phyloP scores from a whole-genome alignment of 441 rosid genomes.

The Euphorbia corollata region DNA sequence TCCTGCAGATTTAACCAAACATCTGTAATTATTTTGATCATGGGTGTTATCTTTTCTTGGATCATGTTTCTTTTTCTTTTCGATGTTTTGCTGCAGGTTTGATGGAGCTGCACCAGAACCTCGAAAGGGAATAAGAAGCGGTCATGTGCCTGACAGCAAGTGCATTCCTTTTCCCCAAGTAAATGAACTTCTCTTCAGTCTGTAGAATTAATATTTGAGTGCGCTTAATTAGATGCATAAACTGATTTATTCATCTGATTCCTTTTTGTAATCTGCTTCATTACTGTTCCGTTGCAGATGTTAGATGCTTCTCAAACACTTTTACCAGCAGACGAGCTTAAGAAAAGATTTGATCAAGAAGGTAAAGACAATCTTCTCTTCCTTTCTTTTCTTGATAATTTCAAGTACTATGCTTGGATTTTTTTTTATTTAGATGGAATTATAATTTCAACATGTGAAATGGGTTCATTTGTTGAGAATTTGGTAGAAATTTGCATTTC shows the following conservation, averaged over 20 bases:
- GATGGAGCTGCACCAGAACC: constrained; percentile 82
- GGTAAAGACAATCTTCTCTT: constrained; percentile 34
- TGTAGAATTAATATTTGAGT: background rate
- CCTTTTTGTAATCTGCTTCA: background rate
- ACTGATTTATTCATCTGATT: background rate
- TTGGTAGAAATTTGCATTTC: background rate
- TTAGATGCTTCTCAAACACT: constrained; percentile 71
- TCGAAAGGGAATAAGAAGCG: constrained; percentile 79
- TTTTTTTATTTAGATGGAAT: constrained; percentile 1
- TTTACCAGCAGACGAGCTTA: constrained; percentile 61
- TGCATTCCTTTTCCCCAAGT: constrained; percentile 76
- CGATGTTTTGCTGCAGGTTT: constrained; percentile 41
- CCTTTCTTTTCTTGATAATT: too few relatives aligned
- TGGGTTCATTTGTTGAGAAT: background rate
- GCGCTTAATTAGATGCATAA: background rate
- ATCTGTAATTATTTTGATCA: too few relatives aligned
- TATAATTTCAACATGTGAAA: background rate
- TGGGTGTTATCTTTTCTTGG: too few relatives aligned
- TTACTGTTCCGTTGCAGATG: constrained; percentile 41
- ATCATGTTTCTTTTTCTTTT: too few relatives aligned
- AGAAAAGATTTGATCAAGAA: constrained; percentile 65
- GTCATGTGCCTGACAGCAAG: constrained; percentile 91
- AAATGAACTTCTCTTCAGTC: constrained; percentile 8
- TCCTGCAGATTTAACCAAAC: too few relatives aligned
- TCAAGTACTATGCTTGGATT: too few relatives aligned